Conservation (phyloP, 371 early-diverging fungal species). For the Smittium mucronatum region DNA sequence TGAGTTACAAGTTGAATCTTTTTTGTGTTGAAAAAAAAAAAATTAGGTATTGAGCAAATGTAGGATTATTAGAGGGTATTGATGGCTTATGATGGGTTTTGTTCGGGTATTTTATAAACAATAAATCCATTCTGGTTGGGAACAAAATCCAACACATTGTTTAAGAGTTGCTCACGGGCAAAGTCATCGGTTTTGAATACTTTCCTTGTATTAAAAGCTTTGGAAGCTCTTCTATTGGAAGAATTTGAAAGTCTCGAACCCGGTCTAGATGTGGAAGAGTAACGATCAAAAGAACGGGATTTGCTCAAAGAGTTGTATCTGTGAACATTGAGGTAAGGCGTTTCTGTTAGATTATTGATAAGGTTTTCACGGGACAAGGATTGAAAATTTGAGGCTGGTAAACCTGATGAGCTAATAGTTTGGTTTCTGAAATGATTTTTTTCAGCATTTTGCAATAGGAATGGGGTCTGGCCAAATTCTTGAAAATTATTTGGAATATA, state of each 20-base stretch:
- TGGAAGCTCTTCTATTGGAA: neutral
- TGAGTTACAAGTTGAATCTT: no score
- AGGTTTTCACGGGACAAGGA: neutral
- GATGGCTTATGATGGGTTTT: no score
- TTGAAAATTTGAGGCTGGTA: neutral
- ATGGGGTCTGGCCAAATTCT: neutral
- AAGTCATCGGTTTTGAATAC: constrained; percentile 3
- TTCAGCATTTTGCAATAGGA: neutral
- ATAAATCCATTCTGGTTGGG: neutral
- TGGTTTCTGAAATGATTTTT: neutral
- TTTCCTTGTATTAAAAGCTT: neutral
- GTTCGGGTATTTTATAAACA: neutral
- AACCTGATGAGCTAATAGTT: neutral
- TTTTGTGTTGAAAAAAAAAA: no score
- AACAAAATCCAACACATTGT: neutral
- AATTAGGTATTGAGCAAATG: no score
- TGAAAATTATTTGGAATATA: neutral
- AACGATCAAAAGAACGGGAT: neutral
- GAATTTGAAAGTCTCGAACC: neutral
- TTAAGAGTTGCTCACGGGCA: neutral
- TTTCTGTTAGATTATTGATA: neutral
- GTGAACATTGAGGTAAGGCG: neutral
- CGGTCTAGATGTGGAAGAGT: neutral
- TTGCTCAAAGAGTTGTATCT: neutral
- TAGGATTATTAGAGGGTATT: no score